A percentile compares a stretch with the other conserved stretches of the same genome.
Evolutionary conservation across 2,329 filamentous ascomycete genomes (phyloP).

Genomic region (Xylaria sp.): DNA sequence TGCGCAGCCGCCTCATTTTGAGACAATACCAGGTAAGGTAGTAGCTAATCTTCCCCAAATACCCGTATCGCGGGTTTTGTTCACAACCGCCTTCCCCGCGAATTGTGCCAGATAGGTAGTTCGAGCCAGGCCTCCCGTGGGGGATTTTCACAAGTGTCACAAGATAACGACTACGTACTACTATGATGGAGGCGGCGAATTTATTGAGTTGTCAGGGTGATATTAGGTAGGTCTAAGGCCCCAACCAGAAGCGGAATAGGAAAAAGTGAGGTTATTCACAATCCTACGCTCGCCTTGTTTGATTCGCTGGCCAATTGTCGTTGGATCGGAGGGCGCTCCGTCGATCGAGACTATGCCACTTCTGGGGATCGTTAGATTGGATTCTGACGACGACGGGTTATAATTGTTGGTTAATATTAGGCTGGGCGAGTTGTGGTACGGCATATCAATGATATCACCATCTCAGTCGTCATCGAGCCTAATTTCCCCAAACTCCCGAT

Average conservation of each 20-base stretch:
- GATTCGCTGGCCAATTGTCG: conserved; percentile 5
- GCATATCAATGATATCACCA: neutral
- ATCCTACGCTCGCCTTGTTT: neutral
- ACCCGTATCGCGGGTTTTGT: neutral
- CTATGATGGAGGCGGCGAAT: neutral
- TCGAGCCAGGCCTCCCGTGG: neutral
- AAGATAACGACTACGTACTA: neutral
- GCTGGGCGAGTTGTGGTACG: neutral
- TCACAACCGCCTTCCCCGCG: conserved; percentile 6
- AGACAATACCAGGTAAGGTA: neutral
- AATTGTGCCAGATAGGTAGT: neutral
- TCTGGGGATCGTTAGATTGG: neutral
- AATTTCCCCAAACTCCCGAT: neutral
- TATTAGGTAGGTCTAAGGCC: neutral
- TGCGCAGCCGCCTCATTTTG: neutral
- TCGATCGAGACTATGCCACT: neutral
- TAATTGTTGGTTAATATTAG: neutral
- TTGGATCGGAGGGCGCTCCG: conserved; percentile 1
- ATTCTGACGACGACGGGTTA: neutral
- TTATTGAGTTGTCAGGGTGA: neutral
- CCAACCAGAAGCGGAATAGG: neutral
- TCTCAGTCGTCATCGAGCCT: neutral
- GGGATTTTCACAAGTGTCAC: neutral
- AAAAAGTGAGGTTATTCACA: conserved; percentile 14
- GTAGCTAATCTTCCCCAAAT: neutral